phyloP scores from a whole-genome alignment of 768 basidiomycete species.

The Pholiota molesta region DNA sequence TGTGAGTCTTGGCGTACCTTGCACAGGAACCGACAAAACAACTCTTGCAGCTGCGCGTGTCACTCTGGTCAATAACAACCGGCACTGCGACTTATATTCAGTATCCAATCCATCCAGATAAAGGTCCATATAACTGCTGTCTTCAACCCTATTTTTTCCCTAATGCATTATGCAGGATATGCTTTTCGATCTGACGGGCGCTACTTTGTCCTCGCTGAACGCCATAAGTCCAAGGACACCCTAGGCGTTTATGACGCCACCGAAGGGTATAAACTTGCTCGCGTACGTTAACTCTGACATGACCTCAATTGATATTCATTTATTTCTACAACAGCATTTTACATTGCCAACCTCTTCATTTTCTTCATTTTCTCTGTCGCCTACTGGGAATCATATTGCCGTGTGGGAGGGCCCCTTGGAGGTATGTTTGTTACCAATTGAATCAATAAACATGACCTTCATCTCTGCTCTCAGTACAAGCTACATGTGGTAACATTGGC shows the following conservation, averaged over 20 bases:
- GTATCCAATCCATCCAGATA: slow-evolving; percentile 79
- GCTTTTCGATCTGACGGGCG: slow-evolving; percentile 79
- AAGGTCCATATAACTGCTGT: slow-evolving; percentile 47
- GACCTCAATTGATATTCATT: neutral
- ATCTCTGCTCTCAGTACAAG: slow-evolving; percentile 60
- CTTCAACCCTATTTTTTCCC: neutral
- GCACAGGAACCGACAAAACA: slow-evolving; percentile 3
- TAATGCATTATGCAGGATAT: slow-evolving; percentile 53
- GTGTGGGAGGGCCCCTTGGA: slow-evolving; percentile 88
- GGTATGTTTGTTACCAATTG: slow-evolving; percentile 41
- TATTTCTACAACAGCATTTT: slow-evolving; percentile 63
- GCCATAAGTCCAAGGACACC: slow-evolving; percentile 89
- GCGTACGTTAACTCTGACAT: slow-evolving; percentile 48
- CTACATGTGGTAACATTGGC: slow-evolving; percentile 69
- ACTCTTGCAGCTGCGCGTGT: slow-evolving; percentile 70
- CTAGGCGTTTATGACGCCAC: slow-evolving; percentile 81
- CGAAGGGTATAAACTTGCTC: slow-evolving; percentile 70
- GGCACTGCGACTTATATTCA: slow-evolving; percentile 84
- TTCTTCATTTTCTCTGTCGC: slow-evolving; percentile 74
- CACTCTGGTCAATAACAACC: slow-evolving; percentile 81
- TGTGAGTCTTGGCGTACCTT: slow-evolving; percentile 53
- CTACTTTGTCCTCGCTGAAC: slow-evolving; percentile 85
- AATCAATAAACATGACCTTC: neutral
- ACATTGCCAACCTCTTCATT: slow-evolving; percentile 75
- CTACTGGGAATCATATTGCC: slow-evolving; percentile 74